Percentiles rank a stretch among this genome's conserved stretches.
Conservation (phyloP, 2,329 filamentous ascomycete genomes). For the Gremmenia infestans region DNA sequence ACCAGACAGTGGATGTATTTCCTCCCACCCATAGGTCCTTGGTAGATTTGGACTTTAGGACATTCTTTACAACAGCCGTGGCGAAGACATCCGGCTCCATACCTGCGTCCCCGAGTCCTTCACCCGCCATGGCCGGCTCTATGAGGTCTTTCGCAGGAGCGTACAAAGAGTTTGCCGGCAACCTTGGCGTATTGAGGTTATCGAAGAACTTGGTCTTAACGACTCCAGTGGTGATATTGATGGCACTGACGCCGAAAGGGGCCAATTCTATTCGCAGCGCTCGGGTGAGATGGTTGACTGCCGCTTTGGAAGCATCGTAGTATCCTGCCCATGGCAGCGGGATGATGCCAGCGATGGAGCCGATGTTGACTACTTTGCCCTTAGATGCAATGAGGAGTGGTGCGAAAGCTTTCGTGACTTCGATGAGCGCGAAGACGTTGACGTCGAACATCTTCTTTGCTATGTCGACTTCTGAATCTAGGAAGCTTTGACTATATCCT, state of each 20-base stretch:
- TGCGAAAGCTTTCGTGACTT: conserved; percentile 25
- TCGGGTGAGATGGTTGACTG: conserved; percentile 10
- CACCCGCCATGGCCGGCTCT: conserved; percentile 10
- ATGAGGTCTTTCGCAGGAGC: conserved; percentile 16
- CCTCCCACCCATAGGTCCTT: conserved; percentile 19
- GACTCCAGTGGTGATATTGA: conserved; percentile 18
- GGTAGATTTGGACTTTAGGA: conserved; percentile 17
- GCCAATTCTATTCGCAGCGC: conserved; percentile 14
- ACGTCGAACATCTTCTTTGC: conserved; percentile 27
- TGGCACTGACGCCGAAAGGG: conserved; percentile 19
- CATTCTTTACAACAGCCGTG: conserved; percentile 19
- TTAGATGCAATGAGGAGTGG: conserved; percentile 23
- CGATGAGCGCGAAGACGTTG: conserved; percentile 28
- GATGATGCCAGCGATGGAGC: conserved; percentile 5
- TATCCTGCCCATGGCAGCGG: conserved; percentile 11
- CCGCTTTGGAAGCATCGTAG: conserved; percentile 18
- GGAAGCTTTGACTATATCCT: neutral
- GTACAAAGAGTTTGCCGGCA: conserved; percentile 19
- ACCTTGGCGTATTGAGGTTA: conserved; percentile 9
- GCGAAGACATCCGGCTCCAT: conserved; percentile 18
- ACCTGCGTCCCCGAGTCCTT: neutral
- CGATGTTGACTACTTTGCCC: conserved; percentile 29
- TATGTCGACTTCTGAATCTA: conserved; percentile 26
- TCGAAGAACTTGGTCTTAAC: conserved; percentile 22
- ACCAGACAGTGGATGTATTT: conserved; percentile 12